Conservation (phyloP, 805 yeast species). For the Lipomyces yamadae region DNA sequence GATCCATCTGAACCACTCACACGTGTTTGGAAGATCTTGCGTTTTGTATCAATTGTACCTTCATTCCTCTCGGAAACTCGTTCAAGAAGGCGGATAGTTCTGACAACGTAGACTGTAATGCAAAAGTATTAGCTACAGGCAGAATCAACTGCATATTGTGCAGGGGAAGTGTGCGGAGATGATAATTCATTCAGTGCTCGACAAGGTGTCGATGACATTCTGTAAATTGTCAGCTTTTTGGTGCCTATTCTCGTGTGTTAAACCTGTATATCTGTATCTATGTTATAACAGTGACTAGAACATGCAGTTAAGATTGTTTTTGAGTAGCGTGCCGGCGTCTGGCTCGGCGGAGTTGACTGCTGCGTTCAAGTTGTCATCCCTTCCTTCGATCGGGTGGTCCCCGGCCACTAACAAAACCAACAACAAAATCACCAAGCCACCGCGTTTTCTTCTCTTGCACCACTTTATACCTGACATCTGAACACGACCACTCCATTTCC, state of each 20-base stretch:
- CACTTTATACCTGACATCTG: background rate
- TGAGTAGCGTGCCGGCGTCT: background rate
- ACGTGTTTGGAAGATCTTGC: background rate
- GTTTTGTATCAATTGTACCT: background rate
- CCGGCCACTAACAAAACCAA: constrained; percentile 5
- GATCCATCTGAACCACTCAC: background rate
- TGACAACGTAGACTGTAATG: constrained; percentile 1
- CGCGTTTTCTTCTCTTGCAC: background rate
- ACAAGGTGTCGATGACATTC: background rate
- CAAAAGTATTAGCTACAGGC: background rate
- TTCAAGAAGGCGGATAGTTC: background rate
- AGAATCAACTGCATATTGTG: background rate
- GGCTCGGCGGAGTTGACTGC: background rate
- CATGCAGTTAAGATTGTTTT: background rate
- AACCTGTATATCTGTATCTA: background rate
- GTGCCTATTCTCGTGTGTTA: background rate
- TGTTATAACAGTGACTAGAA: background rate
- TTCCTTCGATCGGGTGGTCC: constrained; percentile 23
- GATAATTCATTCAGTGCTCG: too few relatives aligned
- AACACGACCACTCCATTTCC: background rate
- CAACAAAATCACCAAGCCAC: background rate
- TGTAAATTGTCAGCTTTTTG: background rate
- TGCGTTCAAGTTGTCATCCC: constrained; percentile 10
- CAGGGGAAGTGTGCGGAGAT: background rate
- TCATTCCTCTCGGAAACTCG: background rate